Evolutionary conservation across 805 yeast genomes (phyloP).

Genomic region (Ogataea nitratoaversa): DNA sequence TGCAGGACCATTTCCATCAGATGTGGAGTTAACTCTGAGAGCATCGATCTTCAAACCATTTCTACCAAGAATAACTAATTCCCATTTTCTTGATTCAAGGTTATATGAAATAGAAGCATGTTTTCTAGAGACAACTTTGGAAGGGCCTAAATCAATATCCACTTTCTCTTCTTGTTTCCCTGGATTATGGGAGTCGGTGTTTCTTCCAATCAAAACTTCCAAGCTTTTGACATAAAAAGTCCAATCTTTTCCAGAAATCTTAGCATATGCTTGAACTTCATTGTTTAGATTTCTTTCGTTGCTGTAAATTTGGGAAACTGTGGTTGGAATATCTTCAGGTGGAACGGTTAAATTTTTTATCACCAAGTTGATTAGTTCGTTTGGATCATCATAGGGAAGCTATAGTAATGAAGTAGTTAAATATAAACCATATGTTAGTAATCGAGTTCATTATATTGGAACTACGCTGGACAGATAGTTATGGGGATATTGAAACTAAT

Average conservation of each 20-base stretch:
- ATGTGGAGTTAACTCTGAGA: constrained; percentile 37
- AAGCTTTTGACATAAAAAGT: constrained; percentile 85
- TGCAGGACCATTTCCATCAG: constrained; percentile 38
- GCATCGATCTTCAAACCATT: constrained; percentile 93
- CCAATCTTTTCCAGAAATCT: constrained; percentile 91
- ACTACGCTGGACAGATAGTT: too few relatives aligned
- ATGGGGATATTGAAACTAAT: too few relatives aligned
- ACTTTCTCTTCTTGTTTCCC: constrained; percentile 31
- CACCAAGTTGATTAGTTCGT: constrained; percentile 68
- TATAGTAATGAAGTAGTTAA: constrained; percentile 2
- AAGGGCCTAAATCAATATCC: constrained; percentile 93
- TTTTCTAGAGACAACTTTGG: constrained; percentile 90
- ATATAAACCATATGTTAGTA: background rate
- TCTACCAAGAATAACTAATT: constrained; percentile 75
- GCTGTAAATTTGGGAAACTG: constrained; percentile 67
- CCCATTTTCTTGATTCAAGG: constrained; percentile 76
- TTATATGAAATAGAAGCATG: constrained; percentile 86
- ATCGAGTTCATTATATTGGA: too few relatives aligned
- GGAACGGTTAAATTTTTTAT: constrained; percentile 69
- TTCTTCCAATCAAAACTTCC: constrained; percentile 79
- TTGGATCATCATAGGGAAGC: constrained; percentile 47
- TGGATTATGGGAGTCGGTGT: constrained; percentile 42
- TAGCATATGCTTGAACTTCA: constrained; percentile 97
- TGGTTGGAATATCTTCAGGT: constrained; percentile 55
- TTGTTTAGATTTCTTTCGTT: constrained; percentile 65